phyloP scores from a whole-genome alignment of 495 filamentous ascomycete species.

The Neurospora sp. region DNA sequence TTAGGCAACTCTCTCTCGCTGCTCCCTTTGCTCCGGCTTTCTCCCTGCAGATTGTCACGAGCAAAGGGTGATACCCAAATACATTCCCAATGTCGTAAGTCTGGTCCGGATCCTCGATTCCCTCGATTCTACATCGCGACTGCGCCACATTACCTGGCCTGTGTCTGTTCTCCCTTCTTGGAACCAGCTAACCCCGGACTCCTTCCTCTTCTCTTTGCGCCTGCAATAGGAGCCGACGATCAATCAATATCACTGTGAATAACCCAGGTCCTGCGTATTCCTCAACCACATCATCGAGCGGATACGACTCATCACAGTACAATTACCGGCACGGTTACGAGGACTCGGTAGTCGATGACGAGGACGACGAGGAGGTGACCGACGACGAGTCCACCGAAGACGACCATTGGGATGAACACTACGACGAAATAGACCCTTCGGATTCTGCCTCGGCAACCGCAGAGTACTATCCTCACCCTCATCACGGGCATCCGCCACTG shows the following conservation, averaged over 20 bases:
- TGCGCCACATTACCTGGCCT: slow-evolving; percentile 4
- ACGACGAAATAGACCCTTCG: slow-evolving; percentile 64
- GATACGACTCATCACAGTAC: slow-evolving; percentile 18
- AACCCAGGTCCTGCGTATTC: slow-evolving; percentile 17
- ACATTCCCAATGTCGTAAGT: slow-evolving; percentile 43
- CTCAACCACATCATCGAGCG: slow-evolving; percentile 15
- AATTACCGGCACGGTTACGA: slow-evolving; percentile 20
- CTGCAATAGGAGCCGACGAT: slow-evolving; percentile 33
- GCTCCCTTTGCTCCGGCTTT: slow-evolving; percentile 27
- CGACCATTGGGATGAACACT: slow-evolving; percentile 27
- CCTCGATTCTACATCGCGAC: not conserved
- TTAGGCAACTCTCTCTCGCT: not conserved
- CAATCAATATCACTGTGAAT: slow-evolving; percentile 42
- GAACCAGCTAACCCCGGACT: slow-evolving; percentile 10
- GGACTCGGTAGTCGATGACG: slow-evolving; percentile 44
- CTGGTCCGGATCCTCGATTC: not conserved
- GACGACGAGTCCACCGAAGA: slow-evolving; percentile 42
- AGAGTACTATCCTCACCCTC: slow-evolving; percentile 13
- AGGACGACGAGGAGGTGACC: slow-evolving; percentile 27
- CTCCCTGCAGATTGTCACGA: slow-evolving; percentile 29
- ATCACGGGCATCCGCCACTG: slow-evolving; percentile 2
- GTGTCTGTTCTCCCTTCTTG: slow-evolving; percentile 1
- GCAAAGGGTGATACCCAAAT: slow-evolving; percentile 27
- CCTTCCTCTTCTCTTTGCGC: not conserved
- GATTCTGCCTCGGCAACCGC: slow-evolving; percentile 62